These are phyloP conservation scores for Fagopyrum esculentum DNA, from an alignment of 148 eudicot species.

Conservation along the genomic window DNA sequence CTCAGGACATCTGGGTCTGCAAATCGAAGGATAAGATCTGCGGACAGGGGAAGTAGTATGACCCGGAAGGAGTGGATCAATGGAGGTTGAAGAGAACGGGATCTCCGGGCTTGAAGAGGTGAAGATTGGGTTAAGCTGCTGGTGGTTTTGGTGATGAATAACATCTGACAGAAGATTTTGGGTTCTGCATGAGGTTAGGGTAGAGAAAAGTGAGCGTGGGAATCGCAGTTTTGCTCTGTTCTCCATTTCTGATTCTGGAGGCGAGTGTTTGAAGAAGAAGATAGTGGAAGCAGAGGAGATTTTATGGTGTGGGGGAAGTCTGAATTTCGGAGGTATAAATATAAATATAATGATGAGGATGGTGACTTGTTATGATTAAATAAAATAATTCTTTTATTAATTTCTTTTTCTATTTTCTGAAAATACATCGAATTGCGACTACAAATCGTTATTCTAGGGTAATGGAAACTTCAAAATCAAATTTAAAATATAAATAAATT, in stretches of 20 bases:
- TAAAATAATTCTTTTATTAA: not conserved
- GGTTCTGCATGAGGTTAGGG: constrained; percentile 17
- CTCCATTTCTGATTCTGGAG: not conserved
- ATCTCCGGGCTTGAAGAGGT: too few species aligned
- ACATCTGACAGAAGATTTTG: not conserved
- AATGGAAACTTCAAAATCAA: too few species aligned
- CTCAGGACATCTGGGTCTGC: too few species aligned
- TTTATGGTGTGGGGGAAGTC: not conserved
- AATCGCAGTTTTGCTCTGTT: constrained; percentile 9
- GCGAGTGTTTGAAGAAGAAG: not conserved
- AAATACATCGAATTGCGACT: not conserved
- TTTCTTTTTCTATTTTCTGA: not conserved
- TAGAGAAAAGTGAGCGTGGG: not conserved
- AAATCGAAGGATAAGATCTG: too few species aligned
- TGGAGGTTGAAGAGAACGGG: too few species aligned
- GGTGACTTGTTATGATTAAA: constrained; percentile 11
- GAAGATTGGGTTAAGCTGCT: too few species aligned
- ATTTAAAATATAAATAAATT: too few species aligned
- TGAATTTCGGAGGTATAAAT: constrained; percentile 3
- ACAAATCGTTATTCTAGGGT: not conserved
- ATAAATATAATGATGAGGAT: constrained; percentile 1
- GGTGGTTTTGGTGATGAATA: too few species aligned
- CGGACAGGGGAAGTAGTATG: too few species aligned
- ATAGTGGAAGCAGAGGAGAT: not conserved
- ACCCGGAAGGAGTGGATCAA: too few species aligned